Evolutionary conservation across 164 flowering plant genomes (phyloP).

Genomic region (Tinospora cordifolia): DNA sequence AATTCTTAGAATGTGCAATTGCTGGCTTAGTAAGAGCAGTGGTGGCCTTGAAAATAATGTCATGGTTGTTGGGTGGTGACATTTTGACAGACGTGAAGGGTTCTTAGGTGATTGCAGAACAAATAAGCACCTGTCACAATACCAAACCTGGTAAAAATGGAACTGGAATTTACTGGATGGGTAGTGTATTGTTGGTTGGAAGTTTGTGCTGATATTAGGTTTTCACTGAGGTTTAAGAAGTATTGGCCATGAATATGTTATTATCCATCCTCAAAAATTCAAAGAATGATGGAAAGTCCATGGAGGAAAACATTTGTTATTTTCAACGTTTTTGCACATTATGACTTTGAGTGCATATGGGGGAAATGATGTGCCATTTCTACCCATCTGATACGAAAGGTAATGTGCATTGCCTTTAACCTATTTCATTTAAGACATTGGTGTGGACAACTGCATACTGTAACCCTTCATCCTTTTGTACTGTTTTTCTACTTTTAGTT

Average conservation of each 20-base stretch:
- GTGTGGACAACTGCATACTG: too few species aligned
- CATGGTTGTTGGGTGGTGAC: neutral
- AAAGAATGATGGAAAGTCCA: neutral
- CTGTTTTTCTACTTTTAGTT: too few species aligned
- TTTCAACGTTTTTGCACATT: neutral
- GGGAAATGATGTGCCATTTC: too few species aligned
- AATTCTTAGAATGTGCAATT: neutral
- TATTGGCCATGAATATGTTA: neutral
- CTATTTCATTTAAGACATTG: too few species aligned
- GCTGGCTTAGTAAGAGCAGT: neutral
- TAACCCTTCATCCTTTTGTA: too few species aligned
- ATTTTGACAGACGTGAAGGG: neutral
- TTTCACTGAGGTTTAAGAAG: neutral
- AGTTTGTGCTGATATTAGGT: neutral
- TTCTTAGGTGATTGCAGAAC: neutral
- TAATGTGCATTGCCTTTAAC: too few species aligned
- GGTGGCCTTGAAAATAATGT: neutral
- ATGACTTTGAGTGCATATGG: too few species aligned
- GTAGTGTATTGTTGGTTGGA: neutral
- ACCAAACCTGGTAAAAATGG: neutral
- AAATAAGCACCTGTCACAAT: neutral
- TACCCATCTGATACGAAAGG: too few species aligned
- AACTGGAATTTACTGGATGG: neutral
- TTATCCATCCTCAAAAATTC: neutral
- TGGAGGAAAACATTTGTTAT: neutral